Base-by-base conservation (phyloP, 768 basidiomycete genomes). In the Mycena crocata region DNA sequence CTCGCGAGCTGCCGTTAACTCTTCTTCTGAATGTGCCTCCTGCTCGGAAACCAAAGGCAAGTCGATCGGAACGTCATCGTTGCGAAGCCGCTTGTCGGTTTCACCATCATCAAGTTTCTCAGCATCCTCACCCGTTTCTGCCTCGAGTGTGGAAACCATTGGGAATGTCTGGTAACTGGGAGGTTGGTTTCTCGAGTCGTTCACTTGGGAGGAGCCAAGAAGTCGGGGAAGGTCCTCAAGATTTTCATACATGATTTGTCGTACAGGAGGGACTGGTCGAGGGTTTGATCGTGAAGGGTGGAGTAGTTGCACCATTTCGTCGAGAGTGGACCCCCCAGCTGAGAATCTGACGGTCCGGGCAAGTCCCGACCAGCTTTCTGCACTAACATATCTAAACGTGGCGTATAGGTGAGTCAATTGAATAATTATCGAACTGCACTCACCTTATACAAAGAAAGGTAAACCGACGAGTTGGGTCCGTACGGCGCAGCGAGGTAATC, bases 191-290 rank as follows among this genome's bases (percentile, higher is more conserved):
- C 35, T 26, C 23, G 26, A 56, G 26, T 28, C 51, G 24, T 28
- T 35, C 7, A 34, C 28, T 24, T 26, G 26, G 7, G 63, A n/a
- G 23, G 54, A 28, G 10, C 70, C 66, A 2, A 83, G 57, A 24
- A 82, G 57, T 10, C 49, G 49, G 0, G 76, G 78, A 14, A 84
- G 73, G 14, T 82, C 78, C 2, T 69, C 73, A 3, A 73, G 50
- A 5, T 68, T 55, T 23, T 68, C 57, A 71, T 74, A 84, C 10
- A 77, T 49, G 31, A 83, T 73, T 9, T 75, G 69, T 5, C 76
- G 75, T n/a, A 82, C 73, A 12, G 71, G 45, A 5, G n/a, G 35
- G 19, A 61, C 23, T 34, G 52, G 17, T 42, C 10, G 23, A 2
- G 54, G 50, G 21, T 17, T 49, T 10, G 13, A 21, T 26, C 42